Evolutionary conservation across 345 rosid species (phyloP), one percentile per base, ranked within the genome.

Genomic region (Gossypium arboreum): DNA sequence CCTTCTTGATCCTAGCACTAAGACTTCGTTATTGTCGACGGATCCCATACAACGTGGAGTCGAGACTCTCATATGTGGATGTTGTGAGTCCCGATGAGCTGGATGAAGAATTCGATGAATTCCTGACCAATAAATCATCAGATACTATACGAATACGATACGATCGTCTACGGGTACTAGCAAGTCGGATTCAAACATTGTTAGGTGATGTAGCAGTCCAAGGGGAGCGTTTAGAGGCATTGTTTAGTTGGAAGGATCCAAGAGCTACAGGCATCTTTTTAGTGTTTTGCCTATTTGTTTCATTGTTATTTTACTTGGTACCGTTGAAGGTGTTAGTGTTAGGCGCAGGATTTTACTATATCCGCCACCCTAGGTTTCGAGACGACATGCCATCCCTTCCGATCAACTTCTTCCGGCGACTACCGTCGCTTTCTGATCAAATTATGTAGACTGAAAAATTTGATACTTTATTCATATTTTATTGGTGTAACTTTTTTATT

Each of bases 331-430:
- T 86, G 10, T 81, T 92, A 20, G 81, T 85, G 45, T 58, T 92
- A 45, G 97, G 88, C 7, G 41, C 7, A 34, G 98, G 94, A 12
- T 87, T 90, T 69, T 92, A 92, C 76, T 88, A 87, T 77, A 59
- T 94, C 22, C 84, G 98, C 51, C 98, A 91, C 78, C 97, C 98
- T 7, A 88, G 93, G 85, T 94, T 94, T 82, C 86, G 94, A 7
- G 93, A 78, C 15, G 97, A 89, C 80, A 92, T 91, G 97, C 98
- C 98, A 63, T 83, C 94, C 0, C 86, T 81, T 47, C 86, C 97
- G 12, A 6, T 84, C 48, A 94, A 86, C 85, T 89, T 92, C 78
- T 83, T 92, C 83, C 86, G 97, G 75, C 92, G 98, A 75, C 85
- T 94, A 50, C 97, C 98, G 34, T 88, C 94, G 12, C 86, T 89